A percentile compares a stretch with the other conserved stretches of the same genome.
Evolutionary conservation across 108 stramenopile species (phyloP).

Genomic region (Seminavis robusta): DNA sequence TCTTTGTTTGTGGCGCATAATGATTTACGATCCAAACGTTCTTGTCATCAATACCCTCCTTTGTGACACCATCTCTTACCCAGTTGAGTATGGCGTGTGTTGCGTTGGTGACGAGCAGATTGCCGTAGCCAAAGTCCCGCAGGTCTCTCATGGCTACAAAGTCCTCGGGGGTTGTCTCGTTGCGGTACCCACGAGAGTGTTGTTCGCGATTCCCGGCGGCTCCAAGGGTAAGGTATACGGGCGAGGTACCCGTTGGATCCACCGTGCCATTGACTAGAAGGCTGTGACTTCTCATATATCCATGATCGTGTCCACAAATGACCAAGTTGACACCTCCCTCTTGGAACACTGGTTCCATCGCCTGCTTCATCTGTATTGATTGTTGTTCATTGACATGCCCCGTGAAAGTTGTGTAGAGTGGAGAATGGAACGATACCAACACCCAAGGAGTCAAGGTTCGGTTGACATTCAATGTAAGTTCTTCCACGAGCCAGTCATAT

Average conservation of each 20-base stretch:
- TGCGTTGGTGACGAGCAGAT: constrained; percentile 57
- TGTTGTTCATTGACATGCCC: constrained; percentile 51
- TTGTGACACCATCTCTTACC: constrained; percentile 49
- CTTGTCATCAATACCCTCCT: constrained; percentile 11
- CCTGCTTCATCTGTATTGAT: constrained; percentile 35
- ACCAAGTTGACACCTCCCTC: constrained; percentile 82
- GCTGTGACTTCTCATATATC: constrained; percentile 75
- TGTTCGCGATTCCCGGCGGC: constrained; percentile 90
- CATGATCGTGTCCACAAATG: constrained; percentile 91
- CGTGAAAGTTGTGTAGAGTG: constrained; percentile 77
- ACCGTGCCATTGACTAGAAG: constrained; percentile 32
- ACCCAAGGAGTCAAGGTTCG: constrained; percentile 78
- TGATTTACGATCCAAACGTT: constrained; percentile 24
- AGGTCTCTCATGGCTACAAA: constrained; percentile 87
- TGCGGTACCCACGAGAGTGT: constrained; percentile 47
- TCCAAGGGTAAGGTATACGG: constrained; percentile 88
- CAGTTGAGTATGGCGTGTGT: constrained; percentile 72
- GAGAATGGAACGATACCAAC: constrained; percentile 74
- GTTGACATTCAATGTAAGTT: constrained; percentile 34
- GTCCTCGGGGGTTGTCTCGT: constrained; percentile 46
- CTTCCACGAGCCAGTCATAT: constrained; percentile 59
- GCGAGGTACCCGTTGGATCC: constrained; percentile 26
- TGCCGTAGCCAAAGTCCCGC: constrained; percentile 81
- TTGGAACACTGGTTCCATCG: constrained; percentile 77
- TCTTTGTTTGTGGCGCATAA: background rate